phyloP scores from a whole-genome alignment of 2,329 filamentous ascomycete genomes.

The Leptographium flavum region DNA sequence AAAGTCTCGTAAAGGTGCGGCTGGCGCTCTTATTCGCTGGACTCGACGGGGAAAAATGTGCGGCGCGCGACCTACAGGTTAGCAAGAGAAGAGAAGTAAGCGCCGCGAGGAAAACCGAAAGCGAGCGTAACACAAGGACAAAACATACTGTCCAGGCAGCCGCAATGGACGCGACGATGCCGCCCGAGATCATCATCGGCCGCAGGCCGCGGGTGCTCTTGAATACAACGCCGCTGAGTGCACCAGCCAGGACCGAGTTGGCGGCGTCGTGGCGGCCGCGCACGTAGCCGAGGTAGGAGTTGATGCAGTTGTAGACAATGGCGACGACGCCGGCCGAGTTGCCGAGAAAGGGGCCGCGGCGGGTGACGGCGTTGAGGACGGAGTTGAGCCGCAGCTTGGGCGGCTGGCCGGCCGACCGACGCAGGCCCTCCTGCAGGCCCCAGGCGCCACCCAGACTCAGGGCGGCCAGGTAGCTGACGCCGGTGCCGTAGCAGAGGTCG shows the following conservation, averaged over 20 bases:
- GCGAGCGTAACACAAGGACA: neutral
- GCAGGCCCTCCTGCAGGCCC: conserved; percentile 82
- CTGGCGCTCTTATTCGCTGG: neutral
- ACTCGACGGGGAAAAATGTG: conserved; percentile 13
- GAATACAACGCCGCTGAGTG: conserved; percentile 82
- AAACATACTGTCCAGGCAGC: conserved; percentile 77
- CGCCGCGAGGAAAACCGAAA: conserved; percentile 3
- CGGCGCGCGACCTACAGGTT: conserved; percentile 12
- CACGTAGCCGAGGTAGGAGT: conserved; percentile 65
- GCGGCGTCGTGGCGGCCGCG: conserved; percentile 78
- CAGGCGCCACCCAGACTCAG: conserved; percentile 76
- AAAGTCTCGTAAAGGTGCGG: neutral
- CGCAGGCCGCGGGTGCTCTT: conserved; percentile 84
- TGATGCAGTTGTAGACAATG: conserved; percentile 89
- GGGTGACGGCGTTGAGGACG: conserved; percentile 84
- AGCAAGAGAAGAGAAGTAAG: neutral
- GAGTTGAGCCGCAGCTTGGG: conserved; percentile 90
- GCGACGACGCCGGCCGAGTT: conserved; percentile 94
- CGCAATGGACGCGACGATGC: conserved; percentile 74
- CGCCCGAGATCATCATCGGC: conserved; percentile 90
- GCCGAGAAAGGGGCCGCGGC: conserved; percentile 85
- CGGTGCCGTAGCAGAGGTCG: conserved; percentile 94
- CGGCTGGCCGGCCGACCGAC: conserved; percentile 59
- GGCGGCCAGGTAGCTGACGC: conserved; percentile 83
- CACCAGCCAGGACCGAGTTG: conserved; percentile 79